These are phyloP conservation scores for Neofusicoccum parvum DNA, from an alignment of 2,329 filamentous ascomycete species.

Conservation along the genomic window DNA sequence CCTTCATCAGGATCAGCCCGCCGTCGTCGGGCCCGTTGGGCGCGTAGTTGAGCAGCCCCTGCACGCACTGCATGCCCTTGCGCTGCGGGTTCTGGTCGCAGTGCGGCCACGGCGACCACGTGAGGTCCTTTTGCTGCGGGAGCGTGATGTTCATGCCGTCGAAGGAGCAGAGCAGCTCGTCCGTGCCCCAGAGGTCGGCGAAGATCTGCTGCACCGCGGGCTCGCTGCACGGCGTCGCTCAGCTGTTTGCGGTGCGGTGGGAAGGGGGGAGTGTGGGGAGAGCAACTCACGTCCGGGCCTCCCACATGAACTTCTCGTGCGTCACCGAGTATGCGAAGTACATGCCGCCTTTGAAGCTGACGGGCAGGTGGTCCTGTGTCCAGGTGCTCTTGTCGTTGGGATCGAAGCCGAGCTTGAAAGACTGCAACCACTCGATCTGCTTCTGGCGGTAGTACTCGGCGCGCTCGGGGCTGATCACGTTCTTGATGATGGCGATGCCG, in stretches of 20 bases:
- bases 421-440: conserved; percentile 36
- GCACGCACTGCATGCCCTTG: conserved; percentile 46
- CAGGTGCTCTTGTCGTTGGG: conserved; percentile 41
- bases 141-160: conserved; percentile 47
- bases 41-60: conserved; percentile 49
- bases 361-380: conserved; percentile 47
- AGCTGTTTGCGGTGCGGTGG: not conserved
- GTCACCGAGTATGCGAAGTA: conserved; percentile 43
- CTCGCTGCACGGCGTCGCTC: conserved; percentile 28
- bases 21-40: conserved; percentile 52
- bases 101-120: conserved; percentile 49
- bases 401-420: conserved; percentile 34
- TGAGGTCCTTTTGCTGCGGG: conserved; percentile 43
- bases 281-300: conserved; percentile 33
- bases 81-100: conserved; percentile 46
- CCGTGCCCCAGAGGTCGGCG: conserved; percentile 44
- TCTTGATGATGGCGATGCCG: conserved; percentile 34
- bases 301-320: conserved; percentile 51
- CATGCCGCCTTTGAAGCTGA: conserved; percentile 42
- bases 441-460: conserved; percentile 33
- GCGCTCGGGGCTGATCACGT: conserved; percentile 28
- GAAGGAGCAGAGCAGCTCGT: conserved; percentile 34
- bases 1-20: conserved; percentile 51
- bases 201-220: conserved; percentile 46
- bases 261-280: not conserved